A percentile compares a stretch with the other conserved stretches of the same genome.
Evolutionary conservation across 2,329 filamentous ascomycete species (phyloP).

Genomic region (Stagonosporopsis cucurbitacearum): DNA sequence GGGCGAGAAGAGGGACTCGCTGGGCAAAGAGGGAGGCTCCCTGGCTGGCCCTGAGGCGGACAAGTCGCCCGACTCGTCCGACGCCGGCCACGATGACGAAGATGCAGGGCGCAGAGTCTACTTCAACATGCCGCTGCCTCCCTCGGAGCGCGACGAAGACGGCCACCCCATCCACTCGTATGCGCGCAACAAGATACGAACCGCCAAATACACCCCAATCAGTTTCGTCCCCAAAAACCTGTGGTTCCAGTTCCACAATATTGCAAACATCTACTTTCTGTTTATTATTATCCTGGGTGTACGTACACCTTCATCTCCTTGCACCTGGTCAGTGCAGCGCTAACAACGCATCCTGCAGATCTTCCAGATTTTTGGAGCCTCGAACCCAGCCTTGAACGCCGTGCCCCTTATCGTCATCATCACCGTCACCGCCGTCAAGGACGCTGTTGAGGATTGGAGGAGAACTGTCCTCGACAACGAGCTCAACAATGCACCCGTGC

Average conservation of each 20-base stretch:
- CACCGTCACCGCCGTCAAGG: slow-evolving; percentile 86
- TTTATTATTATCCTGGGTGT: slow-evolving; percentile 94
- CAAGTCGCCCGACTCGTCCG: slow-evolving; percentile 51
- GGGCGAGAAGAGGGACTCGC: slow-evolving; percentile 67
- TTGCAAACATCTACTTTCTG: slow-evolving; percentile 98
- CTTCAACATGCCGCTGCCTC: slow-evolving; percentile 84
- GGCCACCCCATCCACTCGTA: slow-evolving; percentile 74
- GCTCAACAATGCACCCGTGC: slow-evolving; percentile 94
- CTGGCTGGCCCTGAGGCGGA: slow-evolving; percentile 44
- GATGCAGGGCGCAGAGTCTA: slow-evolving; percentile 66
- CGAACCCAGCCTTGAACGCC: slow-evolving; percentile 86
- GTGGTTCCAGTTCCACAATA: slow-evolving; percentile 97
- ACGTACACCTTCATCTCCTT: slow-evolving; percentile 55
- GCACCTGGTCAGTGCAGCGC: slow-evolving; percentile 20
- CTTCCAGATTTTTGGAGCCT: slow-evolving; percentile 93
- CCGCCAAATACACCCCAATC: slow-evolving; percentile 94
- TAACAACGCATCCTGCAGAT: slow-evolving; percentile 65
- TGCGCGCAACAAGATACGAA: slow-evolving; percentile 94
- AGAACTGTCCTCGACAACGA: slow-evolving; percentile 90
- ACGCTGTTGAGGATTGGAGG: slow-evolving; percentile 93
- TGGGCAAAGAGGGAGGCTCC: slow-evolving; percentile 45
- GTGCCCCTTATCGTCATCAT: slow-evolving; percentile 95
- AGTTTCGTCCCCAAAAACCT: slow-evolving; percentile 97
- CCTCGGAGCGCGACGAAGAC: slow-evolving; percentile 77
- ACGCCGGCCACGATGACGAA: slow-evolving; percentile 49